phyloP scores from a whole-genome alignment of 345 rosid species.

The Bruguiera parviflora region DNA sequence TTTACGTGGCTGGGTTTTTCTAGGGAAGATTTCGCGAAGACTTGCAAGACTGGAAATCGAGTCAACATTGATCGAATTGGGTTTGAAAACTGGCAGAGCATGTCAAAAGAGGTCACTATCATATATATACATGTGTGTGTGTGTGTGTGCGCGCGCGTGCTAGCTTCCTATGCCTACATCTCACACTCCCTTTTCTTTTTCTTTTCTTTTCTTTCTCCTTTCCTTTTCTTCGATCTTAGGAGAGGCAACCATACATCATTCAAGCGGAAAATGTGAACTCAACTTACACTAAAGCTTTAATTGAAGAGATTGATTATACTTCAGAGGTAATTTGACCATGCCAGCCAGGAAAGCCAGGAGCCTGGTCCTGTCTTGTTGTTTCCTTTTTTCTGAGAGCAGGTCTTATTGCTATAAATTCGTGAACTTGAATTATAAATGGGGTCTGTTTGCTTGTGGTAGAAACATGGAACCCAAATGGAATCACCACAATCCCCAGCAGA shows the following conservation, averaged over 20 bases:
- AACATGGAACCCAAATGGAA: no score
- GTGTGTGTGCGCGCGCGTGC: no score
- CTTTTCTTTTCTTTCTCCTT: conserved; percentile 5
- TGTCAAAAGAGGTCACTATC: conserved; percentile 52
- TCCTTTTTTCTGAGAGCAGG: not conserved
- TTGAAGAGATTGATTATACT: conserved; percentile 23
- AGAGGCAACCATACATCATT: conserved; percentile 43
- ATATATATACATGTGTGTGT: not conserved
- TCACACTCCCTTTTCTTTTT: not conserved
- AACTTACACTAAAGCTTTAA: conserved; percentile 24
- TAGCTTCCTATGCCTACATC: not conserved
- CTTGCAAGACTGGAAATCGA: conserved; percentile 14
- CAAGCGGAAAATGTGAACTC: conserved; percentile 38
- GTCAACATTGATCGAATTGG: conserved; percentile 49
- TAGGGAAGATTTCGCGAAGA: conserved; percentile 51
- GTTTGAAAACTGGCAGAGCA: conserved; percentile 61
- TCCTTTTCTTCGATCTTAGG: conserved; percentile 27
- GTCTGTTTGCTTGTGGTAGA: no score
- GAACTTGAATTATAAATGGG: not conserved
- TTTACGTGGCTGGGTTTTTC: not conserved
- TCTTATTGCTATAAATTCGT: not conserved
- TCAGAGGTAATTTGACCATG: conserved; percentile 27
- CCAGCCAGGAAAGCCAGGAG: not conserved
- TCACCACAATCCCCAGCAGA: no score
- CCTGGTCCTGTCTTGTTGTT: not conserved